Conservation (phyloP, 192 early-diverging fungal genomes). For the Coemansia sp. region DNA sequence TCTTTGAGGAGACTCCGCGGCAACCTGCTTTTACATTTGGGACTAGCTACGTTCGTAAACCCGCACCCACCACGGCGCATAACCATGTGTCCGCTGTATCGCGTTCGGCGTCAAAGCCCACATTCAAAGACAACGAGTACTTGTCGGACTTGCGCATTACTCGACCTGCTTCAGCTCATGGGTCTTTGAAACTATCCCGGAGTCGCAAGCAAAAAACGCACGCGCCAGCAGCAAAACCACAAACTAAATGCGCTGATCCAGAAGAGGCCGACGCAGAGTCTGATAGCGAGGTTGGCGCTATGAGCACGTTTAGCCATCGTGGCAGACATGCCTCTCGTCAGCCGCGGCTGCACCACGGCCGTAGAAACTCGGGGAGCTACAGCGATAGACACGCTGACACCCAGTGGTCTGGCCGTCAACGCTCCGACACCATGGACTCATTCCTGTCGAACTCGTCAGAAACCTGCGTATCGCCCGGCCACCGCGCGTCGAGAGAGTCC, state of each 20-base stretch:
- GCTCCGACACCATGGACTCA: constrained; percentile 40
- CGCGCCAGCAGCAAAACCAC: neutral
- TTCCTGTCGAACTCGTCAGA: constrained; percentile 43
- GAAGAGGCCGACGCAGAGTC: constrained; percentile 46
- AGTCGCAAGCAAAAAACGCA: constrained; percentile 7
- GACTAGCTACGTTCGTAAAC: neutral
- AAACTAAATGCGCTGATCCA: constrained; percentile 12
- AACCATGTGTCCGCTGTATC: neutral
- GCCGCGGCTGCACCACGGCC: neutral
- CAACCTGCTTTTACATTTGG: constrained; percentile 3
- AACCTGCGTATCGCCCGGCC: constrained; percentile 40
- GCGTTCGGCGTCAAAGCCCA: neutral
- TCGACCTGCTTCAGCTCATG: constrained; percentile 5
- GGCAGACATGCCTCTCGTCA: constrained; percentile 1
- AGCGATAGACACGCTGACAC: constrained; percentile 3
- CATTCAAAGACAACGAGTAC: neutral
- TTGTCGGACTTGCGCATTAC: neutral
- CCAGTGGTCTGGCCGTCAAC: constrained; percentile 5
- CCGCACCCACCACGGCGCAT: neutral
- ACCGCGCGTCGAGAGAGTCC: constrained; percentile 18
- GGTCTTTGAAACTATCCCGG: neutral
- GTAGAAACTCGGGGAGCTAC: constrained; percentile 11
- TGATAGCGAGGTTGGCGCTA: constrained; percentile 22
- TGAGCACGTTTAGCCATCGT: neutral
- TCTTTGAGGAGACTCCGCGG: constrained; percentile 23